A percentile compares a stretch with the other conserved stretches of the same genome.
These are phyloP conservation scores for Lactarius sp. DNA, from an alignment of 768 basidiomycete species.

Conservation along the genomic window DNA sequence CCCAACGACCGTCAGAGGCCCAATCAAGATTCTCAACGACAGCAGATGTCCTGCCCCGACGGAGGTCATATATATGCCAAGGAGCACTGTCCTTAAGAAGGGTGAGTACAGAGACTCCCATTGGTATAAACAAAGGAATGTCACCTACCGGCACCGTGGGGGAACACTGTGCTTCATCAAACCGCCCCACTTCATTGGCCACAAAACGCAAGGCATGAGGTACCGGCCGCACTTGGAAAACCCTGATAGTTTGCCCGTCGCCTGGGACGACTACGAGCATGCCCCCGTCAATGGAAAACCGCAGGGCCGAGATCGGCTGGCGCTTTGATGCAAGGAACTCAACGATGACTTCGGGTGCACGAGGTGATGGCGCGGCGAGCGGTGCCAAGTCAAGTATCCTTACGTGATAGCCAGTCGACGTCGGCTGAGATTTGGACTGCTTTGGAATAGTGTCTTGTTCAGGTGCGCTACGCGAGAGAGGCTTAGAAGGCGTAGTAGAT, in stretches of 20 bases:
- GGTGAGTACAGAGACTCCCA: not conserved
- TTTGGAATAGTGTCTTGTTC: slow-evolving; percentile 14
- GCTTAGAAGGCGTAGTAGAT: slow-evolving; percentile 19
- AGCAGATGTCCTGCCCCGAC: slow-evolving; percentile 67
- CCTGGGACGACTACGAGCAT: slow-evolving; percentile 44
- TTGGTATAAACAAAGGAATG: not conserved
- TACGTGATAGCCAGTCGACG: slow-evolving; percentile 37
- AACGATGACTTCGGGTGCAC: slow-evolving; percentile 35
- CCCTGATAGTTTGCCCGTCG: slow-evolving; percentile 51
- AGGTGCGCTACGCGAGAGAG: slow-evolving; percentile 36
- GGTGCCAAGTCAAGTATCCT: slow-evolving; percentile 52
- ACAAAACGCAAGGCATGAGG: slow-evolving; percentile 25
- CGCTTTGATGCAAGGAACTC: slow-evolving; percentile 48
- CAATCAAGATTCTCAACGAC: slow-evolving; percentile 52
- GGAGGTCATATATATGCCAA: slow-evolving; percentile 62
- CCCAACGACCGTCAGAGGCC: slow-evolving; percentile 59
- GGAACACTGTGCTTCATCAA: not conserved
- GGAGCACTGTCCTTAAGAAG: slow-evolving; percentile 29
- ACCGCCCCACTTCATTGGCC: not conserved
- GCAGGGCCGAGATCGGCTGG: slow-evolving; percentile 43
- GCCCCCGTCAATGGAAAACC: slow-evolving; percentile 53
- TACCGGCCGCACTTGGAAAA: slow-evolving; percentile 42
- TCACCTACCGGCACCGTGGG: not conserved
- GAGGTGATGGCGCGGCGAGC: slow-evolving; percentile 28
- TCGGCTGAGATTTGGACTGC: not conserved